Evolutionary conservation across 495 filamentous ascomycete species (phyloP).

Genomic region (Aspergillus olivimuriae): DNA sequence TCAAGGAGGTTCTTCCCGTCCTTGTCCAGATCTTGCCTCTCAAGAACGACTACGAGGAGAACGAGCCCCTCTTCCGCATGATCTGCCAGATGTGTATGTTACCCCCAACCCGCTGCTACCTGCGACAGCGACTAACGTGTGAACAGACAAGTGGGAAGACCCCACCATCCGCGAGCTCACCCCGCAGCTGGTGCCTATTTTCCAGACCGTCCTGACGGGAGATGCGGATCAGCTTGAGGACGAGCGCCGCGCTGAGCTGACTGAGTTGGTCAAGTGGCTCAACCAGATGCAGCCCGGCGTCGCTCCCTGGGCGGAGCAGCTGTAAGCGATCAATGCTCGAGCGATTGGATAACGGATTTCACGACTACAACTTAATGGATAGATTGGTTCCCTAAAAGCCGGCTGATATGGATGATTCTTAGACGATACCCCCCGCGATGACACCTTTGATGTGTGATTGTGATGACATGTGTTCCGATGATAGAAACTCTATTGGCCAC

Average conservation of each 20-base stretch:
- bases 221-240: conserved; percentile 80
- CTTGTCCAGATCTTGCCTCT: conserved; percentile 76
- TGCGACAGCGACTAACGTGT: conserved; percentile 14
- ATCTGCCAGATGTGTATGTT: conserved; percentile 78
- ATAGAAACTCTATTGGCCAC: conserved; percentile 7
- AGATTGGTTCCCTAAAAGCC: conserved; percentile 25
- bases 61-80: conserved; percentile 83
- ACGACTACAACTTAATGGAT: conserved; percentile 32
- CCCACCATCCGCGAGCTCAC: conserved; percentile 70
- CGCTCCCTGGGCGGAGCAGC: conserved; percentile 41
- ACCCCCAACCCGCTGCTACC: not conserved
- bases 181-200: conserved; percentile 67
- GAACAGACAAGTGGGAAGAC: conserved; percentile 63
- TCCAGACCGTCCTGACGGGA: conserved; percentile 70
- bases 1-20: conserved; percentile 72
- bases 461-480: conserved; percentile 1
- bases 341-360: conserved; percentile 12
- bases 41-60: conserved; percentile 95
- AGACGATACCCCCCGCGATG: conserved; percentile 37
- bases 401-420: conserved; percentile 26
- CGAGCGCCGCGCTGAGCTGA: conserved; percentile 64
- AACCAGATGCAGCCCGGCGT: conserved; percentile 46
- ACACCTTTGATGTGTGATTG: conserved; percentile 9
- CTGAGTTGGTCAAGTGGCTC: conserved; percentile 66
- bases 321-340: conserved; percentile 16